Conservation (phyloP, 2,329 filamentous ascomycete genomes). For the Pseudocercospora vitis region DNA sequence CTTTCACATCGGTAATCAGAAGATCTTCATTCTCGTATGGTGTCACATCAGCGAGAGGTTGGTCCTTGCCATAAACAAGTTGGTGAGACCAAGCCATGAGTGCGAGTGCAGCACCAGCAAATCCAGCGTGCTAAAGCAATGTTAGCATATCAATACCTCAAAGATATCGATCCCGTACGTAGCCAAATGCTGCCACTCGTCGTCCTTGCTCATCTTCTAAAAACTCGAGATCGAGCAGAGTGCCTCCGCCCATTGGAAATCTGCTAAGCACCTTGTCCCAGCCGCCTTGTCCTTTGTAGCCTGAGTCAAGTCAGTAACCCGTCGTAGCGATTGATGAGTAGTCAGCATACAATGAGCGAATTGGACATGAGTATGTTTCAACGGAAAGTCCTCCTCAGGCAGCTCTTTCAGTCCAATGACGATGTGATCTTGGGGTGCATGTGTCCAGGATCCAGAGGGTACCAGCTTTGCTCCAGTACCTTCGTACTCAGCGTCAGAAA, state of each 20-base stretch:
- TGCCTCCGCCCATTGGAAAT: conserved; percentile 73
- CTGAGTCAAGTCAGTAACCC: conserved; percentile 21
- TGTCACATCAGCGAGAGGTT: conserved; percentile 65
- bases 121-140: conserved; percentile 68
- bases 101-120: conserved; percentile 62
- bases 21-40: conserved; percentile 72
- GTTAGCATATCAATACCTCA: background rate
- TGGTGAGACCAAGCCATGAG: conserved; percentile 83
- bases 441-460: conserved; percentile 43
- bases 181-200: conserved; percentile 69
- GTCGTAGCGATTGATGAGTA: background rate
- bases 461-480: conserved; percentile 43
- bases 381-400: conserved; percentile 60
- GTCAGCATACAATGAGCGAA: conserved; percentile 39
- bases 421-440: conserved; percentile 44
- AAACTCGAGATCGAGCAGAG: conserved; percentile 84
- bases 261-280: conserved; percentile 79
- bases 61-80: conserved; percentile 65
- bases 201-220: conserved; percentile 69
- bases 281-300: conserved; percentile 59
- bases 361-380: conserved; percentile 62
- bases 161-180: conserved; percentile 32
- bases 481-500: conserved; percentile 44
- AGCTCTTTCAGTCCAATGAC: conserved; percentile 46
- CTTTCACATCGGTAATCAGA: conserved; percentile 72